Conservation (phyloP, 371 early-diverging fungal species). For the Coelomomyces lativittatus region DNA sequence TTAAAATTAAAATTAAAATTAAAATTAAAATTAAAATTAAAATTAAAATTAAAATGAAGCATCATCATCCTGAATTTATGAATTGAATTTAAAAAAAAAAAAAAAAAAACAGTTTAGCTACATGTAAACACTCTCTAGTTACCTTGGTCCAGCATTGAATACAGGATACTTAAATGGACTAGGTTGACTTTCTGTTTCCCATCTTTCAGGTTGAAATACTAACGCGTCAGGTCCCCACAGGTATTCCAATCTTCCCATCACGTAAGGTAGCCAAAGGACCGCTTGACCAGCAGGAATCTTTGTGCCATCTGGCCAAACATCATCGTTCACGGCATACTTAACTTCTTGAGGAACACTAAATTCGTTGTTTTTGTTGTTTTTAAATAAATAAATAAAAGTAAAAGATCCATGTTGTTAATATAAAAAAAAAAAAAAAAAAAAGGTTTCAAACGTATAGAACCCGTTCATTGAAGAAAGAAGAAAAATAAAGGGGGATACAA, state of each 20-base stretch:
- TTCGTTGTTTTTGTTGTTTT: neutral
- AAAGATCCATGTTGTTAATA: neutral
- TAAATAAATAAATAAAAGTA: neutral
- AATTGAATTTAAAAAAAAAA: neutral
- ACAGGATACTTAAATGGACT: slow-evolving; percentile 9
- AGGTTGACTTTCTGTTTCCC: slow-evolving; percentile 11
- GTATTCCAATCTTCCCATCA: slow-evolving; percentile 25
- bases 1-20: too few species aligned
- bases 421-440: neutral
- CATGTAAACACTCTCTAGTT: slow-evolving; percentile 7
- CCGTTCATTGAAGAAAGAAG: too few species aligned
- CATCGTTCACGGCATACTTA: slow-evolving; percentile 35
- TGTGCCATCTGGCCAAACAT: slow-evolving; percentile 43
- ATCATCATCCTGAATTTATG: neutral
- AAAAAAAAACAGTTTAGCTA: neutral
- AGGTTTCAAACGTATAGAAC: neutral
- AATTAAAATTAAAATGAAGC: neutral
- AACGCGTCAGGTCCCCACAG: slow-evolving; percentile 46
- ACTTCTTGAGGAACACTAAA: slow-evolving; percentile 29
- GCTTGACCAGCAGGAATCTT: slow-evolving; percentile 22
- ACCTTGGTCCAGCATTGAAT: slow-evolving; percentile 27
- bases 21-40: too few species aligned
- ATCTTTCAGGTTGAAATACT: slow-evolving; percentile 44
- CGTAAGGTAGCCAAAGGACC: slow-evolving; percentile 23
- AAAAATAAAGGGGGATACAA: too few species aligned